phyloP scores from a whole-genome alignment of 75 land plant species.

The Adiantum capillusveneris region DNA sequence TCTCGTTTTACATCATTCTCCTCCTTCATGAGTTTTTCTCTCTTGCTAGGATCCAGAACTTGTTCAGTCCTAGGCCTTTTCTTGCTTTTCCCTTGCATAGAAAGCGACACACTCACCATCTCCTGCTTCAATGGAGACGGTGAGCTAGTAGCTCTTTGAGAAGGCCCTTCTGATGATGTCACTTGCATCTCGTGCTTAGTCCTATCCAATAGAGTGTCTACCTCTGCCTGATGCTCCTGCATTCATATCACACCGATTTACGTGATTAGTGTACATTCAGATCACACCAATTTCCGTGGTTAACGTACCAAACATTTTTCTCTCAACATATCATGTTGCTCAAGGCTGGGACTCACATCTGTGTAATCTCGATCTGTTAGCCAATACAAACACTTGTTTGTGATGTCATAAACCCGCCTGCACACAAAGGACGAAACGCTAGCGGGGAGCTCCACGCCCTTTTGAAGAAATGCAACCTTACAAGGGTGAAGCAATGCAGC shows the following conservation, averaged over 20 bases:
- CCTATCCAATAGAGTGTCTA: slow-evolving; percentile 37
- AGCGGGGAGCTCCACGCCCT: slow-evolving; percentile 80
- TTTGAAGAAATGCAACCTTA: slow-evolving; percentile 87
- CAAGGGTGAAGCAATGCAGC: slow-evolving; percentile 93
- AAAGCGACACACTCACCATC: slow-evolving; percentile 8
- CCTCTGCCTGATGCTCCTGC: slow-evolving; percentile 49
- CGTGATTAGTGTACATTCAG: neutral
- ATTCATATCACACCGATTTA: slow-evolving; percentile 1
- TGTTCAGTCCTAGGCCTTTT: slow-evolving; percentile 35
- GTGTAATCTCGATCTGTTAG: slow-evolving; percentile 88
- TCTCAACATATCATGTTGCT: no score
- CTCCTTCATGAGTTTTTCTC: slow-evolving; percentile 24
- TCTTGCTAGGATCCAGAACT: slow-evolving; percentile 16
- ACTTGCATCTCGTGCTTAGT: slow-evolving; percentile 46
- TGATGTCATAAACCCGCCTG: slow-evolving; percentile 81
- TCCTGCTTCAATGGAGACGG: slow-evolving; percentile 14
- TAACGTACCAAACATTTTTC: neutral
- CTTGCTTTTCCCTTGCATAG: slow-evolving; percentile 25
- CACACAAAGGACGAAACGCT: slow-evolving; percentile 85
- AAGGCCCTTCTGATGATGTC: slow-evolving; percentile 31
- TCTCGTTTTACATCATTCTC: slow-evolving; percentile 5
- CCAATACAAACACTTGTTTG: slow-evolving; percentile 90
- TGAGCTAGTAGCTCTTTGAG: slow-evolving; percentile 19
- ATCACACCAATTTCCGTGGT: neutral
- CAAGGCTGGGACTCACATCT: slow-evolving; percentile 37